phyloP scores from a whole-genome alignment of 1,139 yeast genomes.

The Ogataea hybrid region DNA sequence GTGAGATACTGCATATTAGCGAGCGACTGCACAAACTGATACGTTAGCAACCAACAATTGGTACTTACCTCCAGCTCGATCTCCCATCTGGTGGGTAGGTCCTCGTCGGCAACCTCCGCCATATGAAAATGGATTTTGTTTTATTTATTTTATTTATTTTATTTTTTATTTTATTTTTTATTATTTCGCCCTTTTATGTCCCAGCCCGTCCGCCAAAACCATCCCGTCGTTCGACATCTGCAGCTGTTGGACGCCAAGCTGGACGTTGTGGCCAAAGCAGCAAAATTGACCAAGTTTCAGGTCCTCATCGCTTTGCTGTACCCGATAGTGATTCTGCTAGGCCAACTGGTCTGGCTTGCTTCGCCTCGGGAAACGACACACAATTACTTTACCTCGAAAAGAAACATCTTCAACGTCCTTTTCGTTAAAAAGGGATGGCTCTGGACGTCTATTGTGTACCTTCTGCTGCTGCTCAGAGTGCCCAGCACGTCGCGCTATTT shows the following conservation, averaged over 20 bases:
- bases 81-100: conserved; percentile 75
- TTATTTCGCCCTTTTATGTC: conserved; percentile 1
- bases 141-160: too few species aligned
- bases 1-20: conserved; percentile 75
- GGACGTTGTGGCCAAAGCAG: conserved; percentile 6
- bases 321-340: conserved; percentile 26
- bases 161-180: too few species aligned
- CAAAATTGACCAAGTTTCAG: conserved; percentile 16
- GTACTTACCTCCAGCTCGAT: conserved; percentile 63
- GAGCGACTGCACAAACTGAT: conserved; percentile 69
- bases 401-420: conserved; percentile 62
- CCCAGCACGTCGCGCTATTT: conserved; percentile 8
- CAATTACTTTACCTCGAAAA: conserved; percentile 60
- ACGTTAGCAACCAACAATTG: not conserved
- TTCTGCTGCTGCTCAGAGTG: conserved; percentile 24
- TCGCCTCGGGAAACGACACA: conserved; percentile 36
- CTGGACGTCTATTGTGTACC: conserved; percentile 68
- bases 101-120: conserved; percentile 18
- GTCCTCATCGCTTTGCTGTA: conserved; percentile 17
- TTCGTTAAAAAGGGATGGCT: conserved; percentile 93
- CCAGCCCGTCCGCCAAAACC: conserved; percentile 1
- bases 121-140: not conserved
- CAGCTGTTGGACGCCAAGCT: conserved; percentile 10
- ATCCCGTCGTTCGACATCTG: conserved; percentile 16
- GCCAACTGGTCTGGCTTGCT: conserved; percentile 25